phyloP scores from a whole-genome alignment of 2,329 filamentous ascomycete genomes.

The Epichloe coenophiala region DNA sequence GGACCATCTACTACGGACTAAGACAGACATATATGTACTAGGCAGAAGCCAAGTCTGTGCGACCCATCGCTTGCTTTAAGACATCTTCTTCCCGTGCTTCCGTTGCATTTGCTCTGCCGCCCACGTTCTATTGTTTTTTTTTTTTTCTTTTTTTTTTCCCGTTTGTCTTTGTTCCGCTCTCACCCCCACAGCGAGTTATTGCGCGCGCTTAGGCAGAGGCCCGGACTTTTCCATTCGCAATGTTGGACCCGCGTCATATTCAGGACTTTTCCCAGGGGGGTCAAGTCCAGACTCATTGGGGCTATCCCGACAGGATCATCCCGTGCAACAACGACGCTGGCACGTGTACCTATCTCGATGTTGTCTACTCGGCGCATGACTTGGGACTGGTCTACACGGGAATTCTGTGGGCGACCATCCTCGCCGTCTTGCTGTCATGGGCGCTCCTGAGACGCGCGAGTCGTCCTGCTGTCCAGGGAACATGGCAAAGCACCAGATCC shows the following conservation, averaged over 20 bases:
- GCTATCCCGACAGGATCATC: slow-evolving; percentile 30
- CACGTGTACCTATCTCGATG: slow-evolving; percentile 37
- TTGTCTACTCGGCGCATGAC: slow-evolving; percentile 36
- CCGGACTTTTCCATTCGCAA: background rate
- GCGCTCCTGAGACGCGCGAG: slow-evolving; percentile 15
- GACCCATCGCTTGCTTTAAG: background rate
- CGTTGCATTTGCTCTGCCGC: background rate
- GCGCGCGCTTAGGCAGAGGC: too few species aligned
- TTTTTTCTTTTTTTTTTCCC: too few species aligned
- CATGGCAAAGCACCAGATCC: slow-evolving; percentile 6
- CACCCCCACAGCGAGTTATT: too few species aligned
- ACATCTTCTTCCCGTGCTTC: background rate
- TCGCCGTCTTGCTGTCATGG: slow-evolving; percentile 30
- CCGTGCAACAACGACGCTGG: slow-evolving; percentile 33
- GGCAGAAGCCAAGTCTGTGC: background rate
- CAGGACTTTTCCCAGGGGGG: slow-evolving; percentile 26
- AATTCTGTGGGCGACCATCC: slow-evolving; percentile 34
- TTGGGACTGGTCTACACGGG: slow-evolving; percentile 35
- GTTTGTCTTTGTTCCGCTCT: too few species aligned
- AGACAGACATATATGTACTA: background rate
- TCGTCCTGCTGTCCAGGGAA: slow-evolving; percentile 10
- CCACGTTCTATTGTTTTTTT: background rate
- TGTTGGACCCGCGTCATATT: slow-evolving; percentile 22
- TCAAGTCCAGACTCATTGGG: slow-evolving; percentile 29
- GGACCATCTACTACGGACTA: background rate